These are phyloP conservation scores for Solanum peruvianum DNA, from an alignment of 257 asterid genomes.

Conservation along the genomic window DNA sequence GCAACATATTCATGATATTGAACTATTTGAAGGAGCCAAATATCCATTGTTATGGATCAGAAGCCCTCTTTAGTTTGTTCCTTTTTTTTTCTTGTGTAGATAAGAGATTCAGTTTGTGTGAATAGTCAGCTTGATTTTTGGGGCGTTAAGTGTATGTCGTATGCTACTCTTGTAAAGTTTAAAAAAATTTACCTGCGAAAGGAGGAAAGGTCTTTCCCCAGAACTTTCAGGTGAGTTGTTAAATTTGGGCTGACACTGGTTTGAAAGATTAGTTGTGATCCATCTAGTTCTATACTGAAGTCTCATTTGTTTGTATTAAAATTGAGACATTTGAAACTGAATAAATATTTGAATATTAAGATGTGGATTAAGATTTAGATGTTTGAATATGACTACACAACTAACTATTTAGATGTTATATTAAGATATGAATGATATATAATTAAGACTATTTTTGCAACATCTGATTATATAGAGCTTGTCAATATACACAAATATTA, in stretches of 20 bases:
- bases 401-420: background rate
- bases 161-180: background rate
- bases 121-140: background rate
- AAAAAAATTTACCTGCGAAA: background rate
- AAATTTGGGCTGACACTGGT: background rate
- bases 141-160: background rate
- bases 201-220: background rate
- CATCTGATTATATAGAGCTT: background rate
- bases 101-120: background rate
- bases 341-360: background rate
- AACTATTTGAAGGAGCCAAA: background rate
- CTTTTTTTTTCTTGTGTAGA: background rate
- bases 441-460: background rate
- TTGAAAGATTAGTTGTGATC: background rate
- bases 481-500: background rate
- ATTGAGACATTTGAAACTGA: background rate
- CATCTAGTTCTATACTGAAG: background rate
- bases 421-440: background rate
- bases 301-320: background rate
- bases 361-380: background rate
- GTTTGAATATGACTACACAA: background rate
- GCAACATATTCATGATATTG: background rate
- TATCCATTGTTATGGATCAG: background rate
- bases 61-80: background rate
- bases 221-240: background rate